Evolutionary conservation across 139 green algal genomes (phyloP).

Genomic region (Auxenochlorella pyrenoidosa): DNA sequence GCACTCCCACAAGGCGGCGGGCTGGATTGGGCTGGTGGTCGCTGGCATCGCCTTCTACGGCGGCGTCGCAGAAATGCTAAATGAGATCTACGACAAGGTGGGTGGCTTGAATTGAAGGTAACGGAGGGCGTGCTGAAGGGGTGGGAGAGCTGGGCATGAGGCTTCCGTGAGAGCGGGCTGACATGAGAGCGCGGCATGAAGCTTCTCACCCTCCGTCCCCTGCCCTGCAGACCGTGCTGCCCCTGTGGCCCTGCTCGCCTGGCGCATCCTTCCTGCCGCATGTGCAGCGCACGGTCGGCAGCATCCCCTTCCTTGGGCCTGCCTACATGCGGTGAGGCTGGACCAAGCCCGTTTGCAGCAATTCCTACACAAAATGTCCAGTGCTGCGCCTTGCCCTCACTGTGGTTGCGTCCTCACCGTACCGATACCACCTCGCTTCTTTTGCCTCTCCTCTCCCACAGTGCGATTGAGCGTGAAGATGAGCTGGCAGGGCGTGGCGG

Average conservation of each 20-base stretch:
- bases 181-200: too few species aligned
- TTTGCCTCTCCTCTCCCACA: neutral
- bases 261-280: neutral
- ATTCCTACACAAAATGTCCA: too few species aligned
- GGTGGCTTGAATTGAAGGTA: too few species aligned
- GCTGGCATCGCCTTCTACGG: conserved; percentile 18
- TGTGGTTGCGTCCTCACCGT: too few species aligned
- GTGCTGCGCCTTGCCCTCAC: too few species aligned
- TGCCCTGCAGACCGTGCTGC: neutral
- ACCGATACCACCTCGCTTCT: too few species aligned
- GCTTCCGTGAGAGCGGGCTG: too few species aligned
- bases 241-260: neutral
- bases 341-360: too few species aligned
- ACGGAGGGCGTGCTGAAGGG: too few species aligned
- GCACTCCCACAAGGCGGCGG: neutral
- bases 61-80: neutral
- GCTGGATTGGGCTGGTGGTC: conserved; percentile 25
- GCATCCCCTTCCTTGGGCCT: neutral
- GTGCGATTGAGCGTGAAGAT: neutral
- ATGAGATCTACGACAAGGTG: neutral
- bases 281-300: neutral
- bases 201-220: neutral
- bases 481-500: neutral
- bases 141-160: too few species aligned
- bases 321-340: neutral